Percentiles rank a stretch among this genome's conserved stretches.
These are phyloP conservation scores for Hypoxylon fragiforme DNA, from an alignment of 495 filamentous ascomycete genomes.

Conservation along the genomic window DNA sequence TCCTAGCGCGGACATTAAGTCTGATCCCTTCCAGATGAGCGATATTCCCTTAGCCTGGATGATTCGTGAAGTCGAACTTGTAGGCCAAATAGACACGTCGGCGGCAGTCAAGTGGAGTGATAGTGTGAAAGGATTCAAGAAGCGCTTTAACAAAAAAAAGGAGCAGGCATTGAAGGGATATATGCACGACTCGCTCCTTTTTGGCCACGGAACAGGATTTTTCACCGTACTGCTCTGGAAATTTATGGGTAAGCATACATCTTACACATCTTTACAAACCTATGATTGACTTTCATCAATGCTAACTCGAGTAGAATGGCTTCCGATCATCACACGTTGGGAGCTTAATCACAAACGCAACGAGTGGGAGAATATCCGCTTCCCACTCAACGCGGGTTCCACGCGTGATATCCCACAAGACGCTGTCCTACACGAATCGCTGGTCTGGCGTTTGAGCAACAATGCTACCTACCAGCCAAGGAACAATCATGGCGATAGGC, in stretches of 20 bases:
- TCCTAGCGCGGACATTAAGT: conserved; percentile 16
- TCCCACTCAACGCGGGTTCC: conserved; percentile 64
- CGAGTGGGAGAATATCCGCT: conserved; percentile 36
- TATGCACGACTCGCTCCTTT: conserved; percentile 36
- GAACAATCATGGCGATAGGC: conserved; percentile 48
- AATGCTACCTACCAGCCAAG: conserved; percentile 64
- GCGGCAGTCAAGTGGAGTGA: conserved; percentile 31
- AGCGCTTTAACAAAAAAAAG: conserved; percentile 26
- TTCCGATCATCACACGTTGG: conserved; percentile 43
- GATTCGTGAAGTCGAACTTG: conserved; percentile 41
- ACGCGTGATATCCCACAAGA: conserved; percentile 68
- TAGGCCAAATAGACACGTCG: conserved; percentile 19
- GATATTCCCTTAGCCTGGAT: conserved; percentile 49
- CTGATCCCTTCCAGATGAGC: conserved; percentile 38
- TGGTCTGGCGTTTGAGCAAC: conserved; percentile 63
- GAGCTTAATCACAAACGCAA: conserved; percentile 37
- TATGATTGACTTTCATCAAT: too few relatives aligned
- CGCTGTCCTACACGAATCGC: conserved; percentile 65
- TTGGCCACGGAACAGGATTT: conserved; percentile 31
- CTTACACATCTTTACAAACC: neutral
- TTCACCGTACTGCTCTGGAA: conserved; percentile 37
- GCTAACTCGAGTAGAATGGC: conserved; percentile 33
- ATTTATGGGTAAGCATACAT: conserved; percentile 34
- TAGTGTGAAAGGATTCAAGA: conserved; percentile 27
- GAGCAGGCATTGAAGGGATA: conserved; percentile 26